Base-by-base conservation (phyloP, 768 basidiomycete species). In the Lentinula raphanica region DNA sequence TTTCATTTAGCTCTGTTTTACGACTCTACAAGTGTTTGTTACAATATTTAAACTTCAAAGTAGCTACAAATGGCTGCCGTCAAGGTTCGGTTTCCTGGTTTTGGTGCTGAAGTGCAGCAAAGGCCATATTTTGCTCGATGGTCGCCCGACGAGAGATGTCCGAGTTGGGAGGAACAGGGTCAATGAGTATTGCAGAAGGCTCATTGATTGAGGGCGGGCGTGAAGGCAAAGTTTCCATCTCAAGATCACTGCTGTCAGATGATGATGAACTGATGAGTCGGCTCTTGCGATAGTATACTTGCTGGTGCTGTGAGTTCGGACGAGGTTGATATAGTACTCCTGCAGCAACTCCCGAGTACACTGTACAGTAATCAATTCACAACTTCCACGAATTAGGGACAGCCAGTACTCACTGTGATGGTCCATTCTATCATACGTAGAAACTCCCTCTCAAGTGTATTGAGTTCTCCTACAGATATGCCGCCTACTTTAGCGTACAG, bases 401-500 rank as follows among this genome's bases (percentile, higher is more conserved):
- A 65, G 71, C 74, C 69, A 61, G 50, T 73, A 74, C 87, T 82
- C 75, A 97, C 96, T 77, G 86, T 92, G 69, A 99, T 78, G 65
- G 87, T 82, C 96, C 97, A 99, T 67, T 97, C 93, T 58, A 97
- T 94, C 68, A 87, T 86, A 58, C 79, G 79, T 51, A 98, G 82
- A 71, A 99, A 94, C 71, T 98, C 96, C 70, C 92, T 80, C 76
- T 99, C 97, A 61, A 99, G 84, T 66, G 91, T 78, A 75, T 98
- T 96, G 71, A 98, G 84, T 74, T 99, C 96, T 59, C 81, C 79
- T 49, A 94, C 80, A 62, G 90, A 86, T 69, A 98, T 93, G 57
- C 97, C 97, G 65, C 97, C 97, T 31, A 99, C 95, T 72, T 88
- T 90, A 63, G 97, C 93, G 74, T 98, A 98, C 67, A 95, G 85